Percentiles rank a stretch among this genome's conserved stretches.
phyloP scores from a whole-genome alignment of 2,329 filamentous ascomycete genomes.

The Cladophialophora bantiana region DNA sequence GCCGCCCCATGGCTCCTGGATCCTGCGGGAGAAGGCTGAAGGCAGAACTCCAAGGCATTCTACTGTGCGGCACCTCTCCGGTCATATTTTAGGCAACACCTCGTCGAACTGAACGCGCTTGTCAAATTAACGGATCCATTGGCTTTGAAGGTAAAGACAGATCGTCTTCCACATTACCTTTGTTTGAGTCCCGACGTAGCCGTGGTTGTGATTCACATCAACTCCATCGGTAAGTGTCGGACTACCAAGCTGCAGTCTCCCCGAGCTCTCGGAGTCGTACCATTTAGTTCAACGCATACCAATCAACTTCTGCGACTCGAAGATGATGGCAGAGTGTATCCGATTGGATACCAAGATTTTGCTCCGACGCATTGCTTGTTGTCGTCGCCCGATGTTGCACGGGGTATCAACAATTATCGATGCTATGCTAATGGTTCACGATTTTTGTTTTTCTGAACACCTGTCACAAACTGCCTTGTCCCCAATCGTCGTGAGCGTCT shows the following conservation, averaged over 20 bases:
- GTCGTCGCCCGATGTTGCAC: conserved; percentile 6
- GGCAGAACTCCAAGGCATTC: no score
- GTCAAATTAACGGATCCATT: neutral
- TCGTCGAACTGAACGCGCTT: neutral
- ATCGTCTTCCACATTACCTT: neutral
- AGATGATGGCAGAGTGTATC: neutral
- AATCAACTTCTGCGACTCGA: neutral
- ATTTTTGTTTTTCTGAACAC: conserved; percentile 3
- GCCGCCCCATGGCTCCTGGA: neutral
- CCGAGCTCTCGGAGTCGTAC: neutral
- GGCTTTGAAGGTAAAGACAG: neutral
- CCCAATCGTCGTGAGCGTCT: conserved; percentile 3
- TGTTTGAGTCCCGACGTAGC: neutral
- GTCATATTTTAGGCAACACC: conserved; percentile 8
- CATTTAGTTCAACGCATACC: neutral
- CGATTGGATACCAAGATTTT: conserved; percentile 16
- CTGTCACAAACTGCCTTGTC: conserved; percentile 17
- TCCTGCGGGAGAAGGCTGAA: neutral
- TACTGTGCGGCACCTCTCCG: neutral
- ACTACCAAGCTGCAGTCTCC: neutral
- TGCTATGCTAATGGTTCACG: neutral
- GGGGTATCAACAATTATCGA: conserved; percentile 1
- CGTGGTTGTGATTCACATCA: neutral
- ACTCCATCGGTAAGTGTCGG: neutral
- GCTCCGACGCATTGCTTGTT: neutral